phyloP scores from a whole-genome alignment of 768 basidiomycete genomes.

The Rhodotorula taiwanensis region DNA sequence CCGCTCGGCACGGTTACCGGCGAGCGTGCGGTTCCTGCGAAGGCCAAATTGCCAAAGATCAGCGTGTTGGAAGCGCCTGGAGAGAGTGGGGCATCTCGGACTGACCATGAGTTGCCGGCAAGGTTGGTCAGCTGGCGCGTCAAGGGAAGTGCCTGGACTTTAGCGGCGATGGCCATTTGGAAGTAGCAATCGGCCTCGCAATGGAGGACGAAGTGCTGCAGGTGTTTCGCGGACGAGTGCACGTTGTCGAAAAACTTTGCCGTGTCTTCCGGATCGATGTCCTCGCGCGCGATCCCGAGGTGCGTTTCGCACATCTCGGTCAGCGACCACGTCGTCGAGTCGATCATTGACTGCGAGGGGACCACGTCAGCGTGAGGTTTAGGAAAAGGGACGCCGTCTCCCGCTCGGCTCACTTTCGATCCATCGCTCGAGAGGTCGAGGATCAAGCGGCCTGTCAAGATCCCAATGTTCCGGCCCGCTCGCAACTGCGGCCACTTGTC shows the following conservation, averaged over 20 bases:
- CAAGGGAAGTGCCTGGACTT: slow-evolving; percentile 87
- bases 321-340: slow-evolving; percentile 95
- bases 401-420: slow-evolving; percentile 63
- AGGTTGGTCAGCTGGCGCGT: slow-evolving; percentile 90
- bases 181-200: slow-evolving; percentile 94
- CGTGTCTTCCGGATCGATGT: slow-evolving; percentile 93
- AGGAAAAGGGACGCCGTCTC: too few species aligned
- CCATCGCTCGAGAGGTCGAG: slow-evolving; percentile 93
- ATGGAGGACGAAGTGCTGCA: slow-evolving; percentile 82
- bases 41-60: neutral
- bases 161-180: slow-evolving; percentile 91
- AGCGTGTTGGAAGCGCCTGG: neutral
- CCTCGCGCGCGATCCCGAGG: slow-evolving; percentile 75
- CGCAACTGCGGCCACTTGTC: slow-evolving; percentile 71
- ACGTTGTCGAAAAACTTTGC: slow-evolving; percentile 80
- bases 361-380: too few species aligned
- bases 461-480: slow-evolving; percentile 73
- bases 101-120: slow-evolving; percentile 92
- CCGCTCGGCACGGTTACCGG: slow-evolving; percentile 94
- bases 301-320: slow-evolving; percentile 94
- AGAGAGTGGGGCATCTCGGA: slow-evolving; percentile 6
- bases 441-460: slow-evolving; percentile 75
- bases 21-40: slow-evolving; percentile 87
- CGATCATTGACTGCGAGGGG: slow-evolving; percentile 72
- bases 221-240: slow-evolving; percentile 63